A percentile compares a stretch with the other conserved stretches of the same genome.
phyloP scores from a whole-genome alignment of 495 filamentous ascomycete genomes.

The Beverwykella pulmonaria region DNA sequence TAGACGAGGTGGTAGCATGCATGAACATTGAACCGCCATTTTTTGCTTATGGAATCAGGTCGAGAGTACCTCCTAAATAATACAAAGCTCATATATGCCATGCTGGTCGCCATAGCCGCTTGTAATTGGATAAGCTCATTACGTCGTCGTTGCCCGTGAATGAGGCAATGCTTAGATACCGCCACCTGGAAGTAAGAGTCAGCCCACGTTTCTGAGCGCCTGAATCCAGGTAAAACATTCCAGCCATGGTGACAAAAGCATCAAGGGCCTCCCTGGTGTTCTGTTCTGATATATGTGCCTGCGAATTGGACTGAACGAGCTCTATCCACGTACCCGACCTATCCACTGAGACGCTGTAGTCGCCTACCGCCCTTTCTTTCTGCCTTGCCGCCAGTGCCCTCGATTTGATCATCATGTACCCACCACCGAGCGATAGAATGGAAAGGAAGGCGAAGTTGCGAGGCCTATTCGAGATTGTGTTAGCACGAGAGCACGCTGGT shows the following conservation, averaged over 20 bases:
- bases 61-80: neutral
- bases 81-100: neutral
- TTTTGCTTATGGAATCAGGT: neutral
- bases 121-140: neutral
- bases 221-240: neutral
- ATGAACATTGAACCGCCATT: neutral
- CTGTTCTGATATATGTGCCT: too few species aligned
- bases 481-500: neutral
- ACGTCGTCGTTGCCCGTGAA: neutral
- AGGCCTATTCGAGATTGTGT: constrained; percentile 3
- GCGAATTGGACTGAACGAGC: too few species aligned
- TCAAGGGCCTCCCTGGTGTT: neutral
- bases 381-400: constrained; percentile 27
- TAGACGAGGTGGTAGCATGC: neutral
- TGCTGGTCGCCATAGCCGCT: neutral
- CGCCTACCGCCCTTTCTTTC: constrained; percentile 23
- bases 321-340: constrained; percentile 30
- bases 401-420: constrained; percentile 34
- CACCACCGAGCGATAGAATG: constrained; percentile 26
- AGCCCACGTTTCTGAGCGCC: neutral
- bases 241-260: neutral
- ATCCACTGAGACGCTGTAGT: constrained; percentile 34
- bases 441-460: constrained; percentile 34
- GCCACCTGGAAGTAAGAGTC: neutral
- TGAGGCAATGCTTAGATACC: constrained; percentile 3